These are phyloP conservation scores for Globisporangium iwayamae DNA, from an alignment of 352 stramenopile genomes.

Conservation along the genomic window DNA sequence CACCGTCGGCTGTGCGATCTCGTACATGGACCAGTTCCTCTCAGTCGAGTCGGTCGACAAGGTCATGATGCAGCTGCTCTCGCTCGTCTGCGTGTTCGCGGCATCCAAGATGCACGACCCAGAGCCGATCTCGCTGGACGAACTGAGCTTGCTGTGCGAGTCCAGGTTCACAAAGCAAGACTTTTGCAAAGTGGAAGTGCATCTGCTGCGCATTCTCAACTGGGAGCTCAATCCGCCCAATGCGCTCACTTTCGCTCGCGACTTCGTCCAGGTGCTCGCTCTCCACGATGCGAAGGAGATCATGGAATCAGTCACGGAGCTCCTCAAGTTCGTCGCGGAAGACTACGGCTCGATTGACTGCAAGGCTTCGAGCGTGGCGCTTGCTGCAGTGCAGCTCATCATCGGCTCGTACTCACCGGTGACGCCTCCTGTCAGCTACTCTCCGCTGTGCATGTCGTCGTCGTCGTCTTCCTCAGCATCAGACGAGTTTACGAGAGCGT, in stretches of 20 bases:
- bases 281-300: constrained; percentile 27
- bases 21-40: constrained; percentile 75
- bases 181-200: constrained; percentile 53
- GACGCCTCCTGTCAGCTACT: constrained; percentile 15
- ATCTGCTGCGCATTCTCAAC: constrained; percentile 47
- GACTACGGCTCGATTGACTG: constrained; percentile 27
- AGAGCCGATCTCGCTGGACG: constrained; percentile 63
- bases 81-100: constrained; percentile 71
- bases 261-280: constrained; percentile 47
- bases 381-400: constrained; percentile 44
- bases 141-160: constrained; percentile 74
- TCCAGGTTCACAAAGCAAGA: constrained; percentile 62
- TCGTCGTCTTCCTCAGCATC: constrained; percentile 15
- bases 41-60: constrained; percentile 68
- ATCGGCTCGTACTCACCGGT: constrained; percentile 22
- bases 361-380: constrained; percentile 39
- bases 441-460: constrained; percentile 20
- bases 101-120: constrained; percentile 75
- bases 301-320: constrained; percentile 11
- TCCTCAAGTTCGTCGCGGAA: constrained; percentile 17
- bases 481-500: constrained; percentile 30
- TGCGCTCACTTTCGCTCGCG: constrained; percentile 56
- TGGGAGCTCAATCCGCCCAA: constrained; percentile 73
- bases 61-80: constrained; percentile 62
- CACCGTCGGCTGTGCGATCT: constrained; percentile 50